Percentiles rank a stretch among this genome's conserved stretches.
Conservation (phyloP, 73 alveolate species). For the Tetrahymena elliotti region DNA sequence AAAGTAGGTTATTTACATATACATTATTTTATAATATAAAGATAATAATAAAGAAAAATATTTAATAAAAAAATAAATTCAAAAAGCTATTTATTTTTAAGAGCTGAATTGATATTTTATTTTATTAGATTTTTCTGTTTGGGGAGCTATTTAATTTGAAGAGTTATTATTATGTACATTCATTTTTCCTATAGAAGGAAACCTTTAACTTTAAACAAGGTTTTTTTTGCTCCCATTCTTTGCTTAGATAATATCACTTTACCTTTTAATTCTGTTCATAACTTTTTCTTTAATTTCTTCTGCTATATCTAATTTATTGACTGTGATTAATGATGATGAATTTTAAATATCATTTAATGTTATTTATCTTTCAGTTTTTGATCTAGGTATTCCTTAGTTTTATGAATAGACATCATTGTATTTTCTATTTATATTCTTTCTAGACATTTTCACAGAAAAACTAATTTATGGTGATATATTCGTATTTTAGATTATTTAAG, state of each 20-base stretch:
- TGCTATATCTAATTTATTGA: not conserved
- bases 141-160: not conserved
- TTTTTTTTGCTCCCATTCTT: not conserved
- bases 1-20: not conserved
- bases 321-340: not conserved
- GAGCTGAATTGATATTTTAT: not conserved
- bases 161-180: not conserved
- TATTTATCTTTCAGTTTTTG: not conserved
- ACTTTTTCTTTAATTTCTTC: not conserved
- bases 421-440: not conserved
- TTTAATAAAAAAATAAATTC: not conserved
- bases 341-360: not conserved
- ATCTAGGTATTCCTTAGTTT: not conserved
- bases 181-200: not conserved
- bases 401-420: not conserved
- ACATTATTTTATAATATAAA: not conserved
- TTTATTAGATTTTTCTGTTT: not conserved
- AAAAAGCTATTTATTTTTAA: not conserved
- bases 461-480: not conserved
- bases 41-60: no score
- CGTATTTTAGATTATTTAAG: not conserved
- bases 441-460: not conserved
- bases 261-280: not conserved
- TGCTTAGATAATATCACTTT: not conserved
- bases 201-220: not conserved